Evolutionary conservation across 2,329 filamentous ascomycete species (phyloP).

Genomic region (Fusarium succisae): DNA sequence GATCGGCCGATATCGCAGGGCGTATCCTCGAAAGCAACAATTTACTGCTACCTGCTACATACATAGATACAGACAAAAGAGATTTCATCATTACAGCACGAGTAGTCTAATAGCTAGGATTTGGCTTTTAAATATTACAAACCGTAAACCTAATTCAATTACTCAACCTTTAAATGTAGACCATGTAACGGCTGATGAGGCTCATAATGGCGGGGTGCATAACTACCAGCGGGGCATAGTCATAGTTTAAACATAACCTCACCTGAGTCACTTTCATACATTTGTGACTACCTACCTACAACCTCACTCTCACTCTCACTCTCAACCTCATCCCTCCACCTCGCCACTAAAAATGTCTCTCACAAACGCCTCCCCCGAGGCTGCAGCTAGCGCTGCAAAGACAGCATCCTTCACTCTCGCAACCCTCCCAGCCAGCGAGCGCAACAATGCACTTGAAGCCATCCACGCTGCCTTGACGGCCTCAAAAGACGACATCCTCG

Average conservation of each 20-base stretch:
- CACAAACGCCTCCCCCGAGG: constrained; percentile 81
- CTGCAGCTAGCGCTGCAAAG: constrained; percentile 82
- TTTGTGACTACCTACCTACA: neutral
- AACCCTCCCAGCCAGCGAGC: constrained; percentile 76
- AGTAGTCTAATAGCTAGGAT: neutral
- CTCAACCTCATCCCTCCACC: constrained; percentile 2
- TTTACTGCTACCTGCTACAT: neutral
- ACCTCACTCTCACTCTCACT: neutral
- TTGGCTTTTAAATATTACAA: too few species aligned
- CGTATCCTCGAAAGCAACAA: neutral
- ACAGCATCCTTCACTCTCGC: constrained; percentile 84
- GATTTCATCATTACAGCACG: neutral
- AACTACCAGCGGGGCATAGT: constrained; percentile 29
- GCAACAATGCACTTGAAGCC: constrained; percentile 85
- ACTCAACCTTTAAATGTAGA: neutral
- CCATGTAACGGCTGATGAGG: neutral
- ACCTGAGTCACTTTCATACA: constrained; percentile 22
- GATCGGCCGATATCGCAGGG: constrained; percentile 17
- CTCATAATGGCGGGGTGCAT: constrained; percentile 39
- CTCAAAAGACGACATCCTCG: constrained; percentile 79
- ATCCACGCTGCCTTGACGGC: constrained; percentile 80
- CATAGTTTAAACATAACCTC: constrained; percentile 6
- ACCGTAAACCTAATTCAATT: neutral
- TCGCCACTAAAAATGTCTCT: constrained; percentile 74
- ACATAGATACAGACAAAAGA: neutral